phyloP scores from a whole-genome alignment of 164 flowering plant genomes.

The Kingdonia uniflora region DNA sequence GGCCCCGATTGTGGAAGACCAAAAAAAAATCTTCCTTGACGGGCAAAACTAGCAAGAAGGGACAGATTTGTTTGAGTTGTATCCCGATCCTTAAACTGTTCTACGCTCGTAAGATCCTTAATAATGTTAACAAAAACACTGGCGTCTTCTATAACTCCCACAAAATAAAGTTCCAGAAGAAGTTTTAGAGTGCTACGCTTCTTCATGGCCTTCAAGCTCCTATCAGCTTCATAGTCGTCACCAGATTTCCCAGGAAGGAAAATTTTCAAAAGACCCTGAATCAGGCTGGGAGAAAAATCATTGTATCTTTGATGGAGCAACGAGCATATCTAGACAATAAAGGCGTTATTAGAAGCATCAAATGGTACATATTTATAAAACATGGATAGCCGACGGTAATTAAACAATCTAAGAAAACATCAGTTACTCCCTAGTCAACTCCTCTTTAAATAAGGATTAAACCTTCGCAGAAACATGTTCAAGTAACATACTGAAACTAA shows the following conservation, averaged over 20 bases:
- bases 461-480: too few species aligned
- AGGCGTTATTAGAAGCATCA: slow-evolving; percentile 4
- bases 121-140: slow-evolving; percentile 61
- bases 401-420: too few species aligned
- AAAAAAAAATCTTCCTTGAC: slow-evolving; percentile 81
- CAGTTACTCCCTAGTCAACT: too few species aligned
- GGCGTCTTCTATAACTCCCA: slow-evolving; percentile 80
- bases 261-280: slow-evolving; percentile 77
- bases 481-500: too few species aligned
- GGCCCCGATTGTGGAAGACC: slow-evolving; percentile 75
- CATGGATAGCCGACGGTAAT: too few species aligned
- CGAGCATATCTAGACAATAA: slow-evolving; percentile 65
- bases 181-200: slow-evolving; percentile 87
- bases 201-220: slow-evolving; percentile 79
- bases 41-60: slow-evolving; percentile 89
- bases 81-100: slow-evolving; percentile 88
- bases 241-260: slow-evolving; percentile 80
- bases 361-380: background rate
- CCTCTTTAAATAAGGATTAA: too few species aligned
- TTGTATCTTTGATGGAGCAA: slow-evolving; percentile 95
- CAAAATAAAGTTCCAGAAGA: slow-evolving; percentile 85
- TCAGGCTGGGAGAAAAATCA: slow-evolving; percentile 77
- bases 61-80: slow-evolving; percentile 82
- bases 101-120: slow-evolving; percentile 78
- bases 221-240: slow-evolving; percentile 75